These are phyloP conservation scores for Colletotrichum scovillei DNA, from an alignment of 2,329 filamentous ascomycete genomes.

Conservation along the genomic window DNA sequence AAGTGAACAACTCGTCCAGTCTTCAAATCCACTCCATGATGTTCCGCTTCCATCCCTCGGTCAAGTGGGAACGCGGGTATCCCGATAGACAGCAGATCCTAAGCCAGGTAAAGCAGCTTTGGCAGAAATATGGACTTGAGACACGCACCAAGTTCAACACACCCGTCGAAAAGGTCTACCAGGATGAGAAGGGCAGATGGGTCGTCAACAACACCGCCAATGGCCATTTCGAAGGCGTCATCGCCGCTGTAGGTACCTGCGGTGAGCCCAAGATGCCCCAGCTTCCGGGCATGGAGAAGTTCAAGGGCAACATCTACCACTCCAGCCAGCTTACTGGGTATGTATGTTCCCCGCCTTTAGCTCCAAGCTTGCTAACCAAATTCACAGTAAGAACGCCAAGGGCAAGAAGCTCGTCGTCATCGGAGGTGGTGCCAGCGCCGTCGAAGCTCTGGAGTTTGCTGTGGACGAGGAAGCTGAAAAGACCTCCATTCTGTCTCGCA, in stretches of 20 bases:
- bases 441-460: constrained; percentile 86
- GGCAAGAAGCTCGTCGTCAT: constrained; percentile 82
- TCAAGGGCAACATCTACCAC: constrained; percentile 79
- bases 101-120: constrained; percentile 76
- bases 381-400: constrained; percentile 69
- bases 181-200: constrained; percentile 77
- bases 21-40: constrained; percentile 88
- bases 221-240: constrained; percentile 81
- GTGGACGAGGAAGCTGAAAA: constrained; percentile 73
- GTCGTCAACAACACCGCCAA: constrained; percentile 78
- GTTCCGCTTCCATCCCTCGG: constrained; percentile 88
- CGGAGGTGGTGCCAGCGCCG: constrained; percentile 82
- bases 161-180: constrained; percentile 75
- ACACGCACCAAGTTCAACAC: constrained; percentile 78
- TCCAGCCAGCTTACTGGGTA: constrained; percentile 78
- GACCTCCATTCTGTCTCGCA: constrained; percentile 79
- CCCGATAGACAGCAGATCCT: constrained; percentile 82
- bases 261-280: constrained; percentile 80
- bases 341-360: neutral
- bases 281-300: constrained; percentile 77
- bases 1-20: constrained; percentile 84
- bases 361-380: constrained; percentile 36
- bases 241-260: constrained; percentile 84
- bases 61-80: constrained; percentile 81
- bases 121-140: constrained; percentile 80